These are phyloP conservation scores for Terfezia claveryi DNA, from an alignment of 495 filamentous ascomycete species.

Conservation along the genomic window DNA sequence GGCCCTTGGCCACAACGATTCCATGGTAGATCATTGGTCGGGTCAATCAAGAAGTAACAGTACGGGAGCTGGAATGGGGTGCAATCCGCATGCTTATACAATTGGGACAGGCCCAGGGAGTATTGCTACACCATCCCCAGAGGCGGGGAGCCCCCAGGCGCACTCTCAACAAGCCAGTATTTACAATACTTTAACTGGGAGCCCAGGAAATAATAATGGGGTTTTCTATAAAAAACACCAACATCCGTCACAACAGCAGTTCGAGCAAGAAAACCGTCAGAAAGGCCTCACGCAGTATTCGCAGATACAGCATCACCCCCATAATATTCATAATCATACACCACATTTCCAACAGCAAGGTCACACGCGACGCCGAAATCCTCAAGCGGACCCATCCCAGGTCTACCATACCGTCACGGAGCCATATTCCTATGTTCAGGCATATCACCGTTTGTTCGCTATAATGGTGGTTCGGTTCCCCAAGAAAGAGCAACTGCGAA, in stretches of 20 bases:
- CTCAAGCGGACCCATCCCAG: slow-evolving; percentile 49
- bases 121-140: slow-evolving; percentile 34
- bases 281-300: slow-evolving; percentile 12
- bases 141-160: slow-evolving; percentile 10
- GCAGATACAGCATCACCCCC: slow-evolving; percentile 22
- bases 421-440: slow-evolving; percentile 71
- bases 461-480: slow-evolving; percentile 60
- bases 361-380: slow-evolving; percentile 25
- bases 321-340: slow-evolving; percentile 24
- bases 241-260: slow-evolving; percentile 13
- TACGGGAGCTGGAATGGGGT: slow-evolving; percentile 1
- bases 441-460: slow-evolving; percentile 74
- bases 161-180: not conserved
- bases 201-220: slow-evolving; percentile 3
- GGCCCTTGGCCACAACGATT: too few relatives aligned
- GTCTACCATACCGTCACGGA: slow-evolving; percentile 78
- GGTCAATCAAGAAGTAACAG: not conserved
- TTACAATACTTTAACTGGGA: not conserved
- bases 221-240: slow-evolving; percentile 14
- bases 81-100: slow-evolving; percentile 39
- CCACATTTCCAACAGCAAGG: slow-evolving; percentile 25
- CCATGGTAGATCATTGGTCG: not conserved
- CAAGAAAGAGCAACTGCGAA: slow-evolving; percentile 42
- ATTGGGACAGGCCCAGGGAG: slow-evolving; percentile 43
- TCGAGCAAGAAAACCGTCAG: slow-evolving; percentile 10